Conservation (phyloP, 2,329 filamentous ascomycete species). For the Penicillium thymicola region DNA sequence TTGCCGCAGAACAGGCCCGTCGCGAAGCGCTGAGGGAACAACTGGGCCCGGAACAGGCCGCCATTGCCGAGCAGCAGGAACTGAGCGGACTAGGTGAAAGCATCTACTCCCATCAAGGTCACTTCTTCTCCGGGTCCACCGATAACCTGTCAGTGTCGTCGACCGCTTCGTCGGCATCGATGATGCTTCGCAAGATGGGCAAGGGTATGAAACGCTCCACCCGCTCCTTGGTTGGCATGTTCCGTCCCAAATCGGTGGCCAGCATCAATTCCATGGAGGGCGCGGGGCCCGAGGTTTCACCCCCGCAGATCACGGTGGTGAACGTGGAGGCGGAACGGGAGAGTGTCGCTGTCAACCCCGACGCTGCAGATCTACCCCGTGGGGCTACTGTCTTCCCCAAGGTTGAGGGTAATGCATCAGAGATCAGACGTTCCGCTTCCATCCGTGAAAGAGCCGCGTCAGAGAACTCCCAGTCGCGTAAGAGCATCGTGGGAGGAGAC, state of each 20-base stretch:
- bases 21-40: conserved; percentile 64
- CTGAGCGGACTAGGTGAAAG: conserved; percentile 85
- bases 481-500: conserved; percentile 89
- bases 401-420: conserved; percentile 76
- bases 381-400: conserved; percentile 80
- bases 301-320: conserved; percentile 89
- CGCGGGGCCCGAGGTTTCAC: conserved; percentile 61
- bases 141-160: conserved; percentile 70
- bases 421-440: conserved; percentile 40
- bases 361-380: conserved; percentile 61
- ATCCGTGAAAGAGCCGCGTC: conserved; percentile 34
- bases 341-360: conserved; percentile 69
- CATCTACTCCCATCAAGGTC: conserved; percentile 84
- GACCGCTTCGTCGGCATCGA: conserved; percentile 48
- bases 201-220: conserved; percentile 95
- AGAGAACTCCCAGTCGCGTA: conserved; percentile 59
- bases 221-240: conserved; percentile 86
- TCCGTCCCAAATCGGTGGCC: conserved; percentile 88
- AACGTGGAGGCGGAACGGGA: conserved; percentile 92
- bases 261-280: conserved; percentile 68
- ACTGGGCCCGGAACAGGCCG: conserved; percentile 81
- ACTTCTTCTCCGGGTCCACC: conserved; percentile 83
- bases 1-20: conserved; percentile 57
- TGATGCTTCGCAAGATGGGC: conserved; percentile 87
- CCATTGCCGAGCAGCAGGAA: conserved; percentile 90